Base-by-base conservation (phyloP, 495 filamentous ascomycete genomes). In the Chaetomidium leptoderma region DNA sequence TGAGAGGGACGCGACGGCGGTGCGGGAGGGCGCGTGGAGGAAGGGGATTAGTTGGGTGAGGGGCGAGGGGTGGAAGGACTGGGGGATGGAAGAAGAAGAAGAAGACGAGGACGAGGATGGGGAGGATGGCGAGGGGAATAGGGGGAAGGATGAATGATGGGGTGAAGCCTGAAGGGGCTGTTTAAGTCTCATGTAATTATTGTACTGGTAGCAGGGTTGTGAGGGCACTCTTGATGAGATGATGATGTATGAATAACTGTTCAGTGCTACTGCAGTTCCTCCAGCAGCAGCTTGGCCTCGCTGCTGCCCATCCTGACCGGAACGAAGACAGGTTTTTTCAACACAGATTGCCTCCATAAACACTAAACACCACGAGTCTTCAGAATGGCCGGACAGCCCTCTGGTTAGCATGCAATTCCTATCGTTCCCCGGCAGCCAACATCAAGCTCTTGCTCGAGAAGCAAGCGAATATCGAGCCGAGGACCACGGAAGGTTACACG, bases 41-140 rank as follows among this genome's bases (percentile, higher is more conserved):
- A 95, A 87, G 73, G 85, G 79, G 0, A 68, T 97, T 33, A 82
- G 83, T 27, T 86, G 85, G 78, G 66, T 91, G 58, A 81, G 88
- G 54, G 92, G 92, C 0, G 66, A 75, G 43, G 76, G 70, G 29
- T 79, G 71, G 53, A 70, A 60, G 37, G 79, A 80, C 33, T 80
- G 79, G 53, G 70, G 69, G 7, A 61, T 69, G 13, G 70, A 66
- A 35, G 65, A 66, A 51, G 74, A 69, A 17, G 70, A 61, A 23
- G 59, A 46, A 33, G 64, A 65, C 21, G 65, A 62, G 48, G 63
- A 61, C 7, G 63, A 61, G 30, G 59, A 49, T 33, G 59, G 60
- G 24, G 65, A 63, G 51, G 63, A 64, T 11, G 63, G 24, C 30
- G 53, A 57, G 26, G 42, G 32, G 17, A n/a, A n/a, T n/a, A 6